These are phyloP conservation scores for Trypanosoma grayi DNA, from an alignment of 208 protist species.

Conservation along the genomic window DNA sequence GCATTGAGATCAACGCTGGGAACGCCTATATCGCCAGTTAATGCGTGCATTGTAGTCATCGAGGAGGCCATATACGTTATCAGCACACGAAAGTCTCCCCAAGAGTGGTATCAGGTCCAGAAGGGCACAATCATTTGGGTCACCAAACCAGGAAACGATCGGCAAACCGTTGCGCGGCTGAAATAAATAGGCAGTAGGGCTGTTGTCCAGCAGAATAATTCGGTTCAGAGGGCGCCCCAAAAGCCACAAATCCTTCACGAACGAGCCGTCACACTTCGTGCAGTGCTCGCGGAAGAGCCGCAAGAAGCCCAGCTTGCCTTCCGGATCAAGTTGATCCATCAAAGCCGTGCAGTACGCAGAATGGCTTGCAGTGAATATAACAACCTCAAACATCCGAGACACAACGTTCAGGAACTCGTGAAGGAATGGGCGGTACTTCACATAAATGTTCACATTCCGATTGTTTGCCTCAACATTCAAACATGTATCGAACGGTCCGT, in stretches of 20 bases:
- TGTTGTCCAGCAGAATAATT: conserved; percentile 69
- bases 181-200: conserved; percentile 56
- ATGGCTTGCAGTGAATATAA: conserved; percentile 67
- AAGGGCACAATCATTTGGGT: conserved; percentile 46
- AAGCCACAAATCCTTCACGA: conserved; percentile 61
- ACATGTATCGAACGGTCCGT: conserved; percentile 39
- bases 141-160: conserved; percentile 59
- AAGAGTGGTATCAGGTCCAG: conserved; percentile 49
- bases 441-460: conserved; percentile 33
- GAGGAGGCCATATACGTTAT: conserved; percentile 48
- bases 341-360: conserved; percentile 44
- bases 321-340: conserved; percentile 46
- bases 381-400: conserved; percentile 43
- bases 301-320: conserved; percentile 38
- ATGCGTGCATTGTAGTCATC: conserved; percentile 58
- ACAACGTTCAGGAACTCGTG: conserved; percentile 54
- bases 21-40: too few species aligned
- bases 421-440: conserved; percentile 54
- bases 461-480: conserved; percentile 29
- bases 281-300: conserved; percentile 64
- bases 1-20: too few species aligned
- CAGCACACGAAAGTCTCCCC: conserved; percentile 30
- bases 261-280: conserved; percentile 35
- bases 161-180: conserved; percentile 74
- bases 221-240: conserved; percentile 44